Percentiles rank a stretch among this genome's conserved stretches.
Evolutionary conservation across 139 green algal species (phyloP).

Genomic region (Chlamydomonas incerta): DNA sequence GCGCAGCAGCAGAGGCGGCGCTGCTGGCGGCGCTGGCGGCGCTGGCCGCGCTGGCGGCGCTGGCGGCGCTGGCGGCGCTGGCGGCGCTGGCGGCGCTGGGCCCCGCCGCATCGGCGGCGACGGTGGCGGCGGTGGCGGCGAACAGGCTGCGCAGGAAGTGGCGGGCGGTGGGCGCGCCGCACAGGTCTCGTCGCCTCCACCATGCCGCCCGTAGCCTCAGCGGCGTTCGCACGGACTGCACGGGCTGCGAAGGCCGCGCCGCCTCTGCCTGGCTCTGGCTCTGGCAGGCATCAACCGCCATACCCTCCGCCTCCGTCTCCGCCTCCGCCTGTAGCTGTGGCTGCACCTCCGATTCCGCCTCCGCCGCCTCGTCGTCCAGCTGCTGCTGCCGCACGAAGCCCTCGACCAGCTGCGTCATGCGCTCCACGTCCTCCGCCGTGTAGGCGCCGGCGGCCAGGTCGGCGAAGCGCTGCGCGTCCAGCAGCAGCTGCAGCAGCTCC

Average conservation of each 20-base stretch:
- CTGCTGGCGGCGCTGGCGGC: neutral
- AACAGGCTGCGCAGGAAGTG: conserved; percentile 22
- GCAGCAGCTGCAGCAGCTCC: neutral
- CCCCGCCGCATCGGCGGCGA: too few species aligned
- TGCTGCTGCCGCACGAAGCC: neutral
- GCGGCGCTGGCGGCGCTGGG: neutral
- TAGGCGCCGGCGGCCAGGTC: conserved; percentile 11
- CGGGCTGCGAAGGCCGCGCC: too few species aligned
- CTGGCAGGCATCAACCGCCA: too few species aligned
- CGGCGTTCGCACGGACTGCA: too few species aligned
- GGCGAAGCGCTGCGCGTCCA: neutral
- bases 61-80: neutral
- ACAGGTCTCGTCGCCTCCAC: too few species aligned
- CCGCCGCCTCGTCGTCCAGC: too few species aligned
- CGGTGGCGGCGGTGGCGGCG: neutral
- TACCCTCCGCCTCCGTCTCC: too few species aligned
- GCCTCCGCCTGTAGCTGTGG: too few species aligned
- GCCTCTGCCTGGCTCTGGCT: too few species aligned
- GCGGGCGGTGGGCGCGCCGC: neutral
- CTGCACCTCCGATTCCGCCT: too few species aligned
- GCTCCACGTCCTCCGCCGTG: neutral
- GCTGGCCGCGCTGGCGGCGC: too few species aligned
- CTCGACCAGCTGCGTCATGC: neutral
- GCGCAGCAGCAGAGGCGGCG: neutral
- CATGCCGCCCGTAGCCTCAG: too few species aligned